phyloP scores from a whole-genome alignment of 805 yeast species.

The Lachancea lanzarotensis region DNA sequence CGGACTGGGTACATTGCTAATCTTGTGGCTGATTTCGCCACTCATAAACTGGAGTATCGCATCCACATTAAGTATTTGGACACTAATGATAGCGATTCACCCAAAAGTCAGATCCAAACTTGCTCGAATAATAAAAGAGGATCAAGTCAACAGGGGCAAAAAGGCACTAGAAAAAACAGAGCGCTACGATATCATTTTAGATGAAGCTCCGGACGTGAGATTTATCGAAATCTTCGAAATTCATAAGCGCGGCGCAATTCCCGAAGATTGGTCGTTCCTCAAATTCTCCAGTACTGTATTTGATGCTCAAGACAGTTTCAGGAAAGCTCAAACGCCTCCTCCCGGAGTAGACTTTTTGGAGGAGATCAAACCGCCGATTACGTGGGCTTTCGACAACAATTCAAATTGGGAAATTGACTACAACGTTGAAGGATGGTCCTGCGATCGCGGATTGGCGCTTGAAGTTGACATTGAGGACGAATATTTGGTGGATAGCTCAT shows the following conservation, averaged over 20 bases:
- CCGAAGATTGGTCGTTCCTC: constrained; percentile 55
- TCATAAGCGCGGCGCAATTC: constrained; percentile 55
- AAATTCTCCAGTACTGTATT: constrained; percentile 51
- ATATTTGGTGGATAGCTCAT: constrained; percentile 41
- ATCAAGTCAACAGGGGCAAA: constrained; percentile 21
- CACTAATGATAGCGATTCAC: constrained; percentile 44
- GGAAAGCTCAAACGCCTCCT: constrained; percentile 52
- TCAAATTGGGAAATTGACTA: constrained; percentile 62
- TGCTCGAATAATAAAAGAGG: constrained; percentile 26
- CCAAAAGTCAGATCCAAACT: constrained; percentile 42
- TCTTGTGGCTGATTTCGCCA: constrained; percentile 39
- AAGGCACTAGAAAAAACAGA: constrained; percentile 29
- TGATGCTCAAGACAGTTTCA: constrained; percentile 40
- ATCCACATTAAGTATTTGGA: constrained; percentile 56
- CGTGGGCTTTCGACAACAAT: constrained; percentile 63
- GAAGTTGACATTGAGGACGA: constrained; percentile 40
- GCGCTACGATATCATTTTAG: constrained; percentile 50
- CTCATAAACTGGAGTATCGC: constrained; percentile 61
- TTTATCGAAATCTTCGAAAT: constrained; percentile 76
- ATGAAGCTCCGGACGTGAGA: constrained; percentile 54
- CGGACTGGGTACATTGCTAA: constrained; percentile 34
- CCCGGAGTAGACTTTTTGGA: constrained; percentile 51
- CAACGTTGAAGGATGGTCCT: constrained; percentile 47
- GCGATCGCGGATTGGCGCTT: constrained; percentile 36
- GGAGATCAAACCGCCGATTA: constrained; percentile 58